These are phyloP conservation scores for Ustilago xerochloae DNA, from an alignment of 1,284 basidiomycete genomes.

Conservation along the genomic window DNA sequence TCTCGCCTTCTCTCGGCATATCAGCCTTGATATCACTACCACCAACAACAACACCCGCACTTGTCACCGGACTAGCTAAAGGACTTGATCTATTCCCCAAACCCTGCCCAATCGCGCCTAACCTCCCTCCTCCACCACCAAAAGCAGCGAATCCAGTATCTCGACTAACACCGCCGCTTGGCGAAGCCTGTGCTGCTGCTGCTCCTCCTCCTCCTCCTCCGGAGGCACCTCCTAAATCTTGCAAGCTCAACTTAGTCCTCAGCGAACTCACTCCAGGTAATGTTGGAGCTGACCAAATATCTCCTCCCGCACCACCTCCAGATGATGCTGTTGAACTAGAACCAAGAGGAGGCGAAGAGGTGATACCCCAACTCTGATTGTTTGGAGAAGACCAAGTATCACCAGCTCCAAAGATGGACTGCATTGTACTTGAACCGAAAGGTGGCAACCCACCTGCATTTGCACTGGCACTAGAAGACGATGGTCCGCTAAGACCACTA, in stretches of 20 bases:
- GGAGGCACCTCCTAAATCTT: constrained; percentile 14
- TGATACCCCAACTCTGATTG: constrained; percentile 20
- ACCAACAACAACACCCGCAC: too few species aligned
- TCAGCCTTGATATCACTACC: too few species aligned
- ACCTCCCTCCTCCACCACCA: not conserved
- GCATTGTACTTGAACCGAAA: constrained; percentile 29
- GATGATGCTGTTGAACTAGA: not conserved
- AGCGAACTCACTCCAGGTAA: constrained; percentile 26
- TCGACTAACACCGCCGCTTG: not conserved
- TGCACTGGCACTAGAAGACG: constrained; percentile 1
- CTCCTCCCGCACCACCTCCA: not conserved
- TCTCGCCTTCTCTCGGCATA: not conserved
- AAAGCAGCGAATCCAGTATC: constrained; percentile 15
- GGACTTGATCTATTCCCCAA: constrained; percentile 2
- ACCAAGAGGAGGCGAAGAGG: constrained; percentile 40
- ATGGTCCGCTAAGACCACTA: not conserved
- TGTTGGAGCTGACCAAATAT: constrained; percentile 44
- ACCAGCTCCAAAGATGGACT: constrained; percentile 33
- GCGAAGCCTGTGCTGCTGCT: not conserved
- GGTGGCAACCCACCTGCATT: constrained; percentile 8
- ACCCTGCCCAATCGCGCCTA: constrained; percentile 28
- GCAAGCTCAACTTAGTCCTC: constrained; percentile 21
- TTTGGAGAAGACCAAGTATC: constrained; percentile 36
- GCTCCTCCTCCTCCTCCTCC: too few species aligned
- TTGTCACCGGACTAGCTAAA: not conserved